A percentile compares a stretch with the other conserved stretches of the same genome.
These are phyloP conservation scores for Pseudocercospora macadamiae DNA, from an alignment of 2,329 filamentous ascomycete species.

Conservation along the genomic window DNA sequence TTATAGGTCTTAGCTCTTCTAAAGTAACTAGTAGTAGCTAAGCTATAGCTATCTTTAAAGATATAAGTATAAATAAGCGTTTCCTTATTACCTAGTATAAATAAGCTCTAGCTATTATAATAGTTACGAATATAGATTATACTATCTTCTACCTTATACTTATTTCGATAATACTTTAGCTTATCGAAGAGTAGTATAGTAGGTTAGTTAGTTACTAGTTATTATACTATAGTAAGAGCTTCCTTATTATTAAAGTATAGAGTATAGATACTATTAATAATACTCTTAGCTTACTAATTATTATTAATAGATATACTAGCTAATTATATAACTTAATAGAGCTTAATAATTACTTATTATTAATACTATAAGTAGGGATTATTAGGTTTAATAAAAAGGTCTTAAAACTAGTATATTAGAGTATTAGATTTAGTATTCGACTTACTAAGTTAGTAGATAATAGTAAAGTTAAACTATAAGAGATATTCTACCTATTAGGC, in stretches of 20 bases:
- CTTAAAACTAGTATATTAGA: background rate
- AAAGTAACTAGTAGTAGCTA: background rate
- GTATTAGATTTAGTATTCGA: background rate
- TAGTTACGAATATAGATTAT: background rate
- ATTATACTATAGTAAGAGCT: background rate
- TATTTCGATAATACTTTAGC: no score
- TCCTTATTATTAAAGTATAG: background rate
- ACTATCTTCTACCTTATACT: background rate
- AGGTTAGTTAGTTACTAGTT: background rate
- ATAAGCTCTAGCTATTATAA: background rate
- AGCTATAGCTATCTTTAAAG: background rate
- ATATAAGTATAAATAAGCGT: background rate
- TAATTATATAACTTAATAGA: background rate
- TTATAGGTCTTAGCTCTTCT: background rate
- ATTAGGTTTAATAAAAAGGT: background rate
- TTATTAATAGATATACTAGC: background rate
- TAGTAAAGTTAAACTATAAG: background rate
- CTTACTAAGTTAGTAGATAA: constrained; percentile 14
- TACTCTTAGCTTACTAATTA: background rate
- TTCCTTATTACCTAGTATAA: background rate
- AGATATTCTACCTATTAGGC: constrained; percentile 31
- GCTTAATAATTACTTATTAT: background rate
- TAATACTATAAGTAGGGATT: constrained; percentile 2
- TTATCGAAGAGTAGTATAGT: background rate
- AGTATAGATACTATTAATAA: background rate